A percentile compares a stretch with the other conserved stretches of the same genome.
phyloP scores from a whole-genome alignment of 306 rosid genomes.

The Lotus japonicus region DNA sequence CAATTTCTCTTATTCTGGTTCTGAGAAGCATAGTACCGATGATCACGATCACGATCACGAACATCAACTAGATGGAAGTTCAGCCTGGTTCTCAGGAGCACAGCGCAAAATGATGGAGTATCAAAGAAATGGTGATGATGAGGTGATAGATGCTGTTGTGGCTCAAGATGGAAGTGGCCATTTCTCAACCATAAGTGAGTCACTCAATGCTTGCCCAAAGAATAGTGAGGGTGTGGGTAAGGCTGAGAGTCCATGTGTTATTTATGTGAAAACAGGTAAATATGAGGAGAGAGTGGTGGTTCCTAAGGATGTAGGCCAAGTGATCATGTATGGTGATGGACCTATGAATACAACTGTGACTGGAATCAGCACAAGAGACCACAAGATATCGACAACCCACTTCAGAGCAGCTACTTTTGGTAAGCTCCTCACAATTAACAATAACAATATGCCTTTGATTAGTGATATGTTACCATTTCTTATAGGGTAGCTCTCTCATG shows the following conservation, averaged over 20 bases:
- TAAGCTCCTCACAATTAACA: neutral
- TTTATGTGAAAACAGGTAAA: constrained; percentile 22
- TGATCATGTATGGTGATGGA: constrained; percentile 34
- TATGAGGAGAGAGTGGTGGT: constrained; percentile 21
- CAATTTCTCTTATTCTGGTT: too few relatives aligned
- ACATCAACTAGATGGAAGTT: neutral
- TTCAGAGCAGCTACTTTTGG: constrained; percentile 23
- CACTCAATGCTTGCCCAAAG: constrained; percentile 3
- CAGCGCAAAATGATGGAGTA: neutral
- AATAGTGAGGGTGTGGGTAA: too few relatives aligned
- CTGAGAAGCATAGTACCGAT: neutral
- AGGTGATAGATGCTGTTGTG: neutral
- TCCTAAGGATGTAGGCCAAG: constrained; percentile 8
- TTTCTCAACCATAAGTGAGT: constrained; percentile 8
- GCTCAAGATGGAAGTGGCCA: constrained; percentile 27
- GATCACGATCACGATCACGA: too few relatives aligned
- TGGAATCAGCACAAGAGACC: neutral
- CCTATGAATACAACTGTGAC: constrained; percentile 4
- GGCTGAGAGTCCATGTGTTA: neutral
- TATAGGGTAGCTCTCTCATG: too few relatives aligned
- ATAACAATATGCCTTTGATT: too few relatives aligned
- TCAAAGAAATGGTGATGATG: neutral
- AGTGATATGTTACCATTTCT: too few relatives aligned
- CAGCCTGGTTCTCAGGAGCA: neutral
- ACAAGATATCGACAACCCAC: neutral